These are phyloP conservation scores for Coemansia sp. DNA, from an alignment of 192 early-diverging fungal species.

Conservation along the genomic window DNA sequence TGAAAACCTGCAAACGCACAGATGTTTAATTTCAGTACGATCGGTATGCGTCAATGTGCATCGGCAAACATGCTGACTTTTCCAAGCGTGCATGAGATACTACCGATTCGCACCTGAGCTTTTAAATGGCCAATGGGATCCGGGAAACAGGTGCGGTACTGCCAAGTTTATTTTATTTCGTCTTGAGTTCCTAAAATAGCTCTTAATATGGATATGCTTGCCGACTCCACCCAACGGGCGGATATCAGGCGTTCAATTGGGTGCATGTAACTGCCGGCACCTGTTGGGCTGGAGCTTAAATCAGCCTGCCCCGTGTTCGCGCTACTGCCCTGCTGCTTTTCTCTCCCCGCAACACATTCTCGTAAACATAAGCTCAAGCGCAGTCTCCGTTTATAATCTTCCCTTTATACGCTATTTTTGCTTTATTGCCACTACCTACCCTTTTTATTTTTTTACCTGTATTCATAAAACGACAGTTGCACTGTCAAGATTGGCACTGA, in stretches of 20 bases:
- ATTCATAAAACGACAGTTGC: neutral
- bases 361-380: neutral
- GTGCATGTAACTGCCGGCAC: neutral
- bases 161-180: neutral
- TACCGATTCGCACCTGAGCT: neutral
- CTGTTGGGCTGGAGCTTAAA: conserved; percentile 3
- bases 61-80: neutral
- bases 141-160: neutral
- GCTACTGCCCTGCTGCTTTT: conserved; percentile 2
- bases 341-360: conserved; percentile 10
- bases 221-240: conserved; percentile 5
- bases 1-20: neutral
- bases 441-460: neutral
- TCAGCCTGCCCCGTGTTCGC: conserved; percentile 2
- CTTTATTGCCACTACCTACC: neutral
- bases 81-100: neutral
- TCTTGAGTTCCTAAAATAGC: conserved; percentile 2
- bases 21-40: neutral
- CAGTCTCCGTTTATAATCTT: neutral
- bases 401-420: neutral
- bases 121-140: neutral
- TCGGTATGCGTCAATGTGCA: neutral
- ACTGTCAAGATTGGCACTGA: neutral
- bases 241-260: neutral
- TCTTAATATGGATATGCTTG: neutral